phyloP scores from a whole-genome alignment of 208 protist genomes.

The Trypanosoma lewisi region DNA sequence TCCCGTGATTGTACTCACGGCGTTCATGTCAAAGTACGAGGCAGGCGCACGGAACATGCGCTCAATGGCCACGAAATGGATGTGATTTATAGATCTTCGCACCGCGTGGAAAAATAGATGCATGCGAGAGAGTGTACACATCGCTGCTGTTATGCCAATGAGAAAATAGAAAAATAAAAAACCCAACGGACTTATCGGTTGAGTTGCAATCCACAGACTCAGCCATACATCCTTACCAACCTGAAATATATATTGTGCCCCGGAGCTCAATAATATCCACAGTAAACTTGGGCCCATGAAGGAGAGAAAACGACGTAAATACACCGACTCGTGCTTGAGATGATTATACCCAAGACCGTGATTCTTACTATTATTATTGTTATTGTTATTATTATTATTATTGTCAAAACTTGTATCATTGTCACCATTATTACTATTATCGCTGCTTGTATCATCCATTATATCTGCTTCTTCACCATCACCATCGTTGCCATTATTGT shows the following conservation, averaged over 20 bases:
- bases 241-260: constrained; percentile 48
- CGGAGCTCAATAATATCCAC: constrained; percentile 43
- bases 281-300: constrained; percentile 51
- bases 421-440: too few species aligned
- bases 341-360: not conserved
- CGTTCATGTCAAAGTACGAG: constrained; percentile 75
- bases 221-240: constrained; percentile 78
- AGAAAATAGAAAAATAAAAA: constrained; percentile 36
- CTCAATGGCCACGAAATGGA: constrained; percentile 56
- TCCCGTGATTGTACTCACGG: constrained; percentile 48
- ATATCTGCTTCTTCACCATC: constrained; percentile 16
- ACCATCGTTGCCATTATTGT: constrained; percentile 15
- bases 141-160: constrained; percentile 46
- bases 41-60: constrained; percentile 64
- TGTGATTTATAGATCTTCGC: constrained; percentile 45
- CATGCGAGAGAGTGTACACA: constrained; percentile 55
- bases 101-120: constrained; percentile 58
- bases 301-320: constrained; percentile 30
- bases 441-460: constrained; percentile 11
- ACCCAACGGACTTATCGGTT: not conserved
- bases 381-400: constrained; percentile 2
- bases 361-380: not conserved
- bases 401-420: too few species aligned
- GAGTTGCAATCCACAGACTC: constrained; percentile 52
- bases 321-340: constrained; percentile 8